These are phyloP conservation scores for Helicostylum pulchrum DNA, from an alignment of 192 early-diverging fungal genomes.

Conservation along the genomic window DNA sequence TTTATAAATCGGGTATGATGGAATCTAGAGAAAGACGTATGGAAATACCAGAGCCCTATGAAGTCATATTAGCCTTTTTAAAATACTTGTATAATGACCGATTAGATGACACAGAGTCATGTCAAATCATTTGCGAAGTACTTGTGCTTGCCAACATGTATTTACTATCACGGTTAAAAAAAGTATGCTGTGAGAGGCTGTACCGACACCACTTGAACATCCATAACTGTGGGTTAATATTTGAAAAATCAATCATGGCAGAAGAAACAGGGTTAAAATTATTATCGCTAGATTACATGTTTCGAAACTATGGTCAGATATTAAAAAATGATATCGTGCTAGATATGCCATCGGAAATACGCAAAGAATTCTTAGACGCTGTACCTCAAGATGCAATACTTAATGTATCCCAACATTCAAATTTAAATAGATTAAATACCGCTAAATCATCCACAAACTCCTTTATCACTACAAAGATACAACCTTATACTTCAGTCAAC, in stretches of 20 bases:
- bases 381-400: conserved; percentile 48
- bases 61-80: conserved; percentile 50
- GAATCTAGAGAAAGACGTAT: conserved; percentile 48
- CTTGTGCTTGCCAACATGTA: conserved; percentile 61
- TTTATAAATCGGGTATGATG: conserved; percentile 56
- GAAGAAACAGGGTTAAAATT: conserved; percentile 51
- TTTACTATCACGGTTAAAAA: conserved; percentile 53
- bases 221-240: conserved; percentile 48
- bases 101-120: conserved; percentile 37
- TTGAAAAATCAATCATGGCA: conserved; percentile 47
- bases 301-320: conserved; percentile 49
- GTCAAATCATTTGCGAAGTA: conserved; percentile 46
- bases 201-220: conserved; percentile 46
- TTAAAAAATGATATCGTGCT: conserved; percentile 45
- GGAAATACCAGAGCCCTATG: conserved; percentile 51
- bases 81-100: conserved; percentile 57
- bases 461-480: too few relatives aligned
- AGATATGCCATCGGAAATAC: conserved; percentile 36
- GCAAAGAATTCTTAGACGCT: conserved; percentile 44
- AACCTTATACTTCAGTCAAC: not conserved
- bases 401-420: conserved; percentile 24
- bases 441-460: too few relatives aligned
- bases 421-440: too few relatives aligned
- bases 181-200: conserved; percentile 48
- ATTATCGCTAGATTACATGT: conserved; percentile 49